Evolutionary conservation across 352 stramenopile species (phyloP).

Genomic region (Thalassiosira allenii): DNA sequence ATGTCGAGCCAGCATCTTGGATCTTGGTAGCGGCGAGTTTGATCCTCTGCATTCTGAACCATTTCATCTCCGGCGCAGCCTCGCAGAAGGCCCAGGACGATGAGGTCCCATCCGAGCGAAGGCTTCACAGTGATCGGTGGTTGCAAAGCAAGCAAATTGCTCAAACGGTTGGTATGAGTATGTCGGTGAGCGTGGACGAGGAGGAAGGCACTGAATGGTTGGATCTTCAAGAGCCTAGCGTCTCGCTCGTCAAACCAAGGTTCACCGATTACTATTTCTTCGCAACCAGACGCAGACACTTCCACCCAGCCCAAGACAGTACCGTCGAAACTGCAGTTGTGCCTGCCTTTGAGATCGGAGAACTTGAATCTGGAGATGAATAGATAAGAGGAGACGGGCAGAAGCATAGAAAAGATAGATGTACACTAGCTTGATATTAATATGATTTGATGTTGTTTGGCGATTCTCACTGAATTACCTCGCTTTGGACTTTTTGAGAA

Average conservation of each 20-base stretch:
- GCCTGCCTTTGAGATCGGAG: too few species aligned
- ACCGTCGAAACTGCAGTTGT: background rate
- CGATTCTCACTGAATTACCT: too few species aligned
- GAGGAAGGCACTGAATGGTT: conserved; percentile 8
- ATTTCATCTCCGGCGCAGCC: conserved; percentile 53
- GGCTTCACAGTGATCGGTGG: conserved; percentile 59
- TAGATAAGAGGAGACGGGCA: too few species aligned
- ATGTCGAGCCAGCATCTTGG: conserved; percentile 72
- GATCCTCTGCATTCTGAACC: conserved; percentile 64
- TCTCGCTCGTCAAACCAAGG: conserved; percentile 40
- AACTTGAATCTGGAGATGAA: too few species aligned
- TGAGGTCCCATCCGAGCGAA: conserved; percentile 37
- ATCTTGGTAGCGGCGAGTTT: conserved; percentile 80
- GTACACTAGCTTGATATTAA: too few species aligned
- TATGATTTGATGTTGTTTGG: too few species aligned
- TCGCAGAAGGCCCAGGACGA: conserved; percentile 52
- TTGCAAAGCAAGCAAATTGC: conserved; percentile 23
- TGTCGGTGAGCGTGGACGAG: conserved; percentile 32
- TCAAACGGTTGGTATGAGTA: background rate
- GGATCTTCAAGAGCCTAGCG: background rate
- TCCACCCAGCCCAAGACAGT: background rate
- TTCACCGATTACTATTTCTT: conserved; percentile 71
- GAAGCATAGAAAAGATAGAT: too few species aligned
- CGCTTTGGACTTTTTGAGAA: too few species aligned
- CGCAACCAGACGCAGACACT: conserved; percentile 18